A percentile compares a stretch with the other conserved stretches of the same genome.
Evolutionary conservation across 441 rosid species (phyloP).

Genomic region (Jatropha podagrica): DNA sequence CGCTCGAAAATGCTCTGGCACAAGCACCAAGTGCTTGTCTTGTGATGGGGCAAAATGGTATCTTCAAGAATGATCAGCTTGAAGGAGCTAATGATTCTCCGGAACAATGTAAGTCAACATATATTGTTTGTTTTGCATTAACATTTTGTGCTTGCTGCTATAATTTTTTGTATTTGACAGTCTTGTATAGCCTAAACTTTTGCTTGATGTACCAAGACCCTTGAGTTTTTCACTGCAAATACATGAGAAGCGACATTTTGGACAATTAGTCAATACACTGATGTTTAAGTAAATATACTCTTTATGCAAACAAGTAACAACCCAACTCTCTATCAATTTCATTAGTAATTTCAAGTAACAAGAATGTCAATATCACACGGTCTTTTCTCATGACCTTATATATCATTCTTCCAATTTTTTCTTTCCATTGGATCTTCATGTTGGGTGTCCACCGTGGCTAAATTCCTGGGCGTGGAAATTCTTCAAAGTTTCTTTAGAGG

Average conservation of each 20-base stretch:
- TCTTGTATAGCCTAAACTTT: slow-evolving; percentile 2
- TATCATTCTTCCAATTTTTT: not conserved
- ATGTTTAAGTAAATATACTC: not conserved
- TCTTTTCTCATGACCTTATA: not conserved
- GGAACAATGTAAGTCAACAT: slow-evolving; percentile 56
- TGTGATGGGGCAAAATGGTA: slow-evolving; percentile 83
- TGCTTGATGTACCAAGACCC: slow-evolving; percentile 9
- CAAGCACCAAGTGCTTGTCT: slow-evolving; percentile 84
- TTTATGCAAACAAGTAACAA: not conserved
- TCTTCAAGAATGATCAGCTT: slow-evolving; percentile 66
- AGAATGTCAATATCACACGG: not conserved
- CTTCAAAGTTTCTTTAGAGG: slow-evolving; percentile 9
- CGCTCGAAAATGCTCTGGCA: slow-evolving; percentile 87
- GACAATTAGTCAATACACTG: not conserved
- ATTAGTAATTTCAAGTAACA: not conserved
- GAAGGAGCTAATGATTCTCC: slow-evolving; percentile 50
- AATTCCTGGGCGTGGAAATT: not conserved
- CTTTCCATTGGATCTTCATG: not conserved
- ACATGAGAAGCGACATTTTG: not conserved
- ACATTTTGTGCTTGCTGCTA: not conserved
- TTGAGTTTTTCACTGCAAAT: not conserved
- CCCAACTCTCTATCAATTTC: not conserved
- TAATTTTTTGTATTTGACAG: not conserved
- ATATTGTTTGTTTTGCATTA: slow-evolving; percentile 6
- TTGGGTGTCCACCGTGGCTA: not conserved